phyloP scores from a whole-genome alignment of 2,329 filamentous ascomycete genomes.

The Xylariaceae sp. region DNA sequence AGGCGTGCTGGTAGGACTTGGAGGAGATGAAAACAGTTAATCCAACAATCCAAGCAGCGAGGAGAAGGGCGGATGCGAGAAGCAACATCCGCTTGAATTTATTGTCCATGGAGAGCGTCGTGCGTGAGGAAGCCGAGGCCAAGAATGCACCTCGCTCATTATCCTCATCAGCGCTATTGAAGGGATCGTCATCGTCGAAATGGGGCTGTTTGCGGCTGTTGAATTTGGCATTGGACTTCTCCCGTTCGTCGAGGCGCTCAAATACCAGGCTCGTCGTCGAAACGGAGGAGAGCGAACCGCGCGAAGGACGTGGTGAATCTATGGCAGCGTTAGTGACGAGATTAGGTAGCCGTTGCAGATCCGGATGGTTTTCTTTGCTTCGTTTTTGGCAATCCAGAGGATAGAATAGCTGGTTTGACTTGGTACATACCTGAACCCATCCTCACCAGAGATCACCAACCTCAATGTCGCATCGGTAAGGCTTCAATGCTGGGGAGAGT shows the following conservation, averaged over 20 bases:
- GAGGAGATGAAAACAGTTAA: conserved; percentile 62
- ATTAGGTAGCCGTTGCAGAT: background rate
- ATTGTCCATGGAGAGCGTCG: conserved; percentile 58
- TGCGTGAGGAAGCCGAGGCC: conserved; percentile 35
- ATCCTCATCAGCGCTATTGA: conserved; percentile 40
- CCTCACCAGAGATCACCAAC: conserved; percentile 2
- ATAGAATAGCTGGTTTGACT: background rate
- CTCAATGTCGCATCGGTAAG: conserved; percentile 4
- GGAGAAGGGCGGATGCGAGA: conserved; percentile 56
- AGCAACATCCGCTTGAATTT: conserved; percentile 60
- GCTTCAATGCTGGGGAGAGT: background rate
- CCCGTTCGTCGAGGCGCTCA: conserved; percentile 64
- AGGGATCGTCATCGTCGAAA: conserved; percentile 44
- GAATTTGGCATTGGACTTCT: conserved; percentile 33
- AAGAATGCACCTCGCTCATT: conserved; percentile 53
- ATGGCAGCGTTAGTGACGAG: background rate
- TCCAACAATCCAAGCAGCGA: conserved; percentile 65
- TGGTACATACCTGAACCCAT: conserved; percentile 12
- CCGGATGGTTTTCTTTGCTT: background rate
- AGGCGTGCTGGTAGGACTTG: conserved; percentile 62
- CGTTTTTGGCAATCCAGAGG: background rate
- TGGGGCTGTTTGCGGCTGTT: conserved; percentile 32
- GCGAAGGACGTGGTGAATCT: conserved; percentile 42
- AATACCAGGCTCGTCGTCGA: conserved; percentile 81
- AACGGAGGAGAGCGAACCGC: conserved; percentile 66